Evolutionary conservation across 257 asterid genomes (phyloP).

Genomic region (Coffea eugenioides): DNA sequence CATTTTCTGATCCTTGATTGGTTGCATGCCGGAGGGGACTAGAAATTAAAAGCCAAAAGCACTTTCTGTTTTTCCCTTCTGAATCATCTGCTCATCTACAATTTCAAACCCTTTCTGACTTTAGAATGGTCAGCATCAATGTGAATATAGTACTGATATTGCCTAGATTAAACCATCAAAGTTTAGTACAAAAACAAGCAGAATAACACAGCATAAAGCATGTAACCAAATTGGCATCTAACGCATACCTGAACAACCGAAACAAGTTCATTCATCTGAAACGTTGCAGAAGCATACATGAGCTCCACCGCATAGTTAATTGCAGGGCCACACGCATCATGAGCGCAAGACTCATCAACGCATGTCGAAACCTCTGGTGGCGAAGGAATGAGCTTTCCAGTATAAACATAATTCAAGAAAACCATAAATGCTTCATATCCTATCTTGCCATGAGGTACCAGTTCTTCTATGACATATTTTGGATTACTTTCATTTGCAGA

Average conservation of each 20-base stretch:
- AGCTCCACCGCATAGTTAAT: conserved; percentile 70
- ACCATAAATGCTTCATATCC: conserved; percentile 57
- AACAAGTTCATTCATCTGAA: conserved; percentile 79
- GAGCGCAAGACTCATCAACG: conserved; percentile 71
- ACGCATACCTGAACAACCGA: conserved; percentile 58
- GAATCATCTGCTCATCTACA: background rate
- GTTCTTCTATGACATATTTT: conserved; percentile 44
- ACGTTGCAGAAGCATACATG: conserved; percentile 78
- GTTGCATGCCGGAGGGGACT: background rate
- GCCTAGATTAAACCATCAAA: background rate
- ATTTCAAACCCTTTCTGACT: background rate
- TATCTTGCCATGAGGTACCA: conserved; percentile 52
- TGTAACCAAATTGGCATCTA: background rate
- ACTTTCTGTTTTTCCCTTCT: background rate
- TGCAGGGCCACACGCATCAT: conserved; percentile 86
- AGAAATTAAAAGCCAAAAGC: background rate
- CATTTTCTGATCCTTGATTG: background rate
- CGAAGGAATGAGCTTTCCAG: conserved; percentile 64
- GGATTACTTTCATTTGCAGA: conserved; percentile 52
- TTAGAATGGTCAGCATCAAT: background rate
- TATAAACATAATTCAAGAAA: conserved; percentile 53
- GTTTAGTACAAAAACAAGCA: background rate
- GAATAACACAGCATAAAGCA: background rate
- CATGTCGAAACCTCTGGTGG: conserved; percentile 76
- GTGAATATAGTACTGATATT: background rate